Evolutionary conservation across 345 rosid species (phyloP).

Genomic region (Stellera chamaejasme): DNA sequence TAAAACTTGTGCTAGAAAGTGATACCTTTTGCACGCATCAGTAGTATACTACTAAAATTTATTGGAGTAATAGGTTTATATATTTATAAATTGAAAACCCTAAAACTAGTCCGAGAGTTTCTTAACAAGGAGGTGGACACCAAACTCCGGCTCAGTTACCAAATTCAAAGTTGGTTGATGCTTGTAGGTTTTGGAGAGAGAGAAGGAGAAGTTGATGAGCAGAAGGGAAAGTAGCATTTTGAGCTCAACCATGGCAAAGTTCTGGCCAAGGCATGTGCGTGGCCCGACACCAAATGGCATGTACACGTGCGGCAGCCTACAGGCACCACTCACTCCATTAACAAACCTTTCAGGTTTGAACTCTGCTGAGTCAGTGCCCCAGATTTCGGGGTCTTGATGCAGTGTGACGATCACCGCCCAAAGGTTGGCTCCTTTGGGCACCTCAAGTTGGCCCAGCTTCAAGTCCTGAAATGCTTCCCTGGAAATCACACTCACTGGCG

Average conservation of each 20-base stretch:
- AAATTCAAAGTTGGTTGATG: constrained; percentile 27
- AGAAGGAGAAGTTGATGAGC: constrained; percentile 27
- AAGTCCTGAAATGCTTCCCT: constrained; percentile 42
- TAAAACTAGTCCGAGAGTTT: constrained; percentile 5
- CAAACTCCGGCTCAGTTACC: constrained; percentile 35
- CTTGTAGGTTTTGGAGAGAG: constrained; percentile 23
- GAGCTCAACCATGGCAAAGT: constrained; percentile 40
- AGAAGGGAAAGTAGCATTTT: constrained; percentile 27
- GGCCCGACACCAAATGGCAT: constrained; percentile 50
- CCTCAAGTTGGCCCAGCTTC: constrained; percentile 20
- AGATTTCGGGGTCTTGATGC: constrained; percentile 38
- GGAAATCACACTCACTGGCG: constrained; percentile 33
- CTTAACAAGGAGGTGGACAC: constrained; percentile 27
- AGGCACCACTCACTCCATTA: constrained; percentile 29
- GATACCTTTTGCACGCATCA: no score
- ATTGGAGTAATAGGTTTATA: no score
- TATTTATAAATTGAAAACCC: no score
- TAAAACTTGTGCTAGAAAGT: no score
- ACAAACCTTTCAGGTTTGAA: constrained; percentile 34
- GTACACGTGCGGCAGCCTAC: constrained; percentile 26
- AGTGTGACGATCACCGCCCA: constrained; percentile 23
- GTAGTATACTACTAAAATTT: no score
- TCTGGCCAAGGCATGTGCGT: constrained; percentile 38
- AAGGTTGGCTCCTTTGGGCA: constrained; percentile 34
- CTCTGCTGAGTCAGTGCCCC: constrained; percentile 34